A percentile compares a stretch with the other conserved stretches of the same genome.
These are phyloP conservation scores for Oropetium thomaeum DNA, from an alignment of 176 grass and related monocot species.

Conservation along the genomic window DNA sequence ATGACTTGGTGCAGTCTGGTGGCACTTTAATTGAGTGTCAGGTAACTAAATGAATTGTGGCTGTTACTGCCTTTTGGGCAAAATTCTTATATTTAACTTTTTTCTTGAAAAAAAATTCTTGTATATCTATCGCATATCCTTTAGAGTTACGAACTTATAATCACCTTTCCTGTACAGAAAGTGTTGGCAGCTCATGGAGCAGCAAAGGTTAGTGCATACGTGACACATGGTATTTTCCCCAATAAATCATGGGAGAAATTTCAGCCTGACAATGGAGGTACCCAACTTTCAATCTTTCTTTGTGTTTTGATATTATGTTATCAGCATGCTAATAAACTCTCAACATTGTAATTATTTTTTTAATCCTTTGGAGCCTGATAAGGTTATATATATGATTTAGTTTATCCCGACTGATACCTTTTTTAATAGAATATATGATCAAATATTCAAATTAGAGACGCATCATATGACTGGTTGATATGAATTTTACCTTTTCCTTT, in stretches of 20 bases:
- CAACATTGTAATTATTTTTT: conserved; percentile 7
- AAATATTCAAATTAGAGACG: neutral
- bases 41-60: conserved; percentile 40
- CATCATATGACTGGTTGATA: neutral
- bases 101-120: neutral
- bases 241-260: conserved; percentile 86
- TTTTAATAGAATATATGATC: conserved; percentile 5
- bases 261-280: conserved; percentile 79
- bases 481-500: neutral
- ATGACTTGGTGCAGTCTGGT: conserved; percentile 96
- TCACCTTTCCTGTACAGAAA: conserved; percentile 61
- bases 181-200: conserved; percentile 88
- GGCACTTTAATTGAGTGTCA: conserved; percentile 96
- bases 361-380: neutral
- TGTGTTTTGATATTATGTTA: conserved; percentile 11
- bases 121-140: neutral
- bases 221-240: conserved; percentile 92
- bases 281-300: neutral
- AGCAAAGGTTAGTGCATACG: conserved; percentile 92
- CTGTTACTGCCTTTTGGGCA: conserved; percentile 17
- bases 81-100: neutral
- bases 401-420: conserved; percentile 11
- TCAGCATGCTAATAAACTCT: conserved; percentile 23
- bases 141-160: conserved; percentile 19
- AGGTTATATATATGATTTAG: neutral